Base-by-base conservation (phyloP, 345 rosid genomes). In the Mallotus nudiflorus region DNA sequence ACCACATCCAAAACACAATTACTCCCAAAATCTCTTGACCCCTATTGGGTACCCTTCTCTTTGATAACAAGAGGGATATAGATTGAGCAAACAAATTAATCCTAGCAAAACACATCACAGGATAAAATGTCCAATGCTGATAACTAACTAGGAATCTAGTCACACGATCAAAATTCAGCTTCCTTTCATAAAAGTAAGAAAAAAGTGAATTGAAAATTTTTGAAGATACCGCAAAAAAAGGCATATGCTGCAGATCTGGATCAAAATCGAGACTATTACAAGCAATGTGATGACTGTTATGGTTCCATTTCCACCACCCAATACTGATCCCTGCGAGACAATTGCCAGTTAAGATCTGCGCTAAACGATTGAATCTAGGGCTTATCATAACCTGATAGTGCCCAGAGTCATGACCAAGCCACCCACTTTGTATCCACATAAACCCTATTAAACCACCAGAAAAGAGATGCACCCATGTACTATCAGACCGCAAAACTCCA, bases 371-470 rank as follows among this genome's bases (percentile, higher is more conserved):
- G 29, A 70, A 14, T 35, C 66, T 45, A 0, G 62, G 84, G 55
- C 31, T 76, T 0, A 65, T 4, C 83, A 81, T 84, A 66, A 87
- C 57, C 71, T 71, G 70, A 65, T 85, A 87, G 76, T 89, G 95
- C 0, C 95, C 90, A 2, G 95, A 89, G 69, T 89, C 92, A 77
- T 89, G 95, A 5, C 95, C 92, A 25, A 89, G 62, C 92, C 92
- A 89, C 51, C 92, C 95, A 60, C 89, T 85, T 45, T 89, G 92
- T 27, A 89, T 83, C 89, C 87, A 86, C 53, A 75, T 29, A 15
- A 80, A 46, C 57, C 89, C 89, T 68, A 82, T 63, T 18, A 83
- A 61, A 25, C 66, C 85, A 46, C 76, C 89, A 22, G 71, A 82
- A 39, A 65, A 24, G 8, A 82, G 49, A 65, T 82, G 89, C 2